Conservation (phyloP, 257 asterid genomes). For the Solanum peruvianum region DNA sequence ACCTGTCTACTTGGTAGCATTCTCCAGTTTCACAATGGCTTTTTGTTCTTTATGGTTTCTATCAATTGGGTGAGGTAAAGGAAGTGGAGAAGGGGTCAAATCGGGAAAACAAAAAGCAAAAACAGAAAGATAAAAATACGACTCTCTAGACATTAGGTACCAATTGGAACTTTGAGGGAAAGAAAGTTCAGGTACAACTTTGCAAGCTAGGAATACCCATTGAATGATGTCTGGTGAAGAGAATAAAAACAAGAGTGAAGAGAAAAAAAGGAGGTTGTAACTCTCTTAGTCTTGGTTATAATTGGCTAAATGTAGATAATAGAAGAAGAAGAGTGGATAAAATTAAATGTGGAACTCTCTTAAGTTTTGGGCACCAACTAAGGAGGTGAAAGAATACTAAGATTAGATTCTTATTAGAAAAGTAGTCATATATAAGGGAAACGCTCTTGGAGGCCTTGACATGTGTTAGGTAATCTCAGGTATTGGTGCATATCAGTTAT, state of each 20-base stretch:
- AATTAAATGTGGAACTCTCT: background rate
- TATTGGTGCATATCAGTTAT: background rate
- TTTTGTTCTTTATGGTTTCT: background rate
- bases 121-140: background rate
- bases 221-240: background rate
- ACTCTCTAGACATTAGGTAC: background rate
- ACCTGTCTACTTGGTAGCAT: background rate
- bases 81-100: background rate
- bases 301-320: background rate
- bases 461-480: background rate
- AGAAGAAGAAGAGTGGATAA: background rate
- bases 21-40: background rate
- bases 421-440: background rate
- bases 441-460: background rate
- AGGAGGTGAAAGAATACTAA: background rate
- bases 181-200: background rate
- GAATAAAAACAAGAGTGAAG: background rate
- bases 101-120: background rate
- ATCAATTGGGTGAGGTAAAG: background rate
- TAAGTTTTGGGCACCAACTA: background rate
- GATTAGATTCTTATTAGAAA: background rate
- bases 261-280: background rate
- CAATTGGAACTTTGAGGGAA: background rate
- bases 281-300: background rate
- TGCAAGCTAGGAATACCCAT: background rate